Conservation (phyloP, 2,329 filamentous ascomycete genomes). For the Botryotinia calthae region DNA sequence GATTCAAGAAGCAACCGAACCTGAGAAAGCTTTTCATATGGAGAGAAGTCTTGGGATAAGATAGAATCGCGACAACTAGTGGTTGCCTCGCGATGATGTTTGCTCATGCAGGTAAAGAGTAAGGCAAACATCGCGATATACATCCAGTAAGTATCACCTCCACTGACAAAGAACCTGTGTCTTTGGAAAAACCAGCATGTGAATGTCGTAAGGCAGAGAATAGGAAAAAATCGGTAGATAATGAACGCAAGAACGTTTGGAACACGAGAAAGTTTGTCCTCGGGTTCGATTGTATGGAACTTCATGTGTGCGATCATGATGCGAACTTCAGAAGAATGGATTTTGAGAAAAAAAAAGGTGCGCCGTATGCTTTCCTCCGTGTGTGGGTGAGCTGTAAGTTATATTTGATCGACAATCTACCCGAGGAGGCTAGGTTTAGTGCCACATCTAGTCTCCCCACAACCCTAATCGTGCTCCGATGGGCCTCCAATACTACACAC, state of each 20-base stretch:
- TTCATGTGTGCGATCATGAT: background rate
- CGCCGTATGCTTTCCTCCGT: background rate
- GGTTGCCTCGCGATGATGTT: too few species aligned
- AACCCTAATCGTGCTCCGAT: background rate
- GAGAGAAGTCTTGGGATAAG: background rate
- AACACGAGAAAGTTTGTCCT: background rate
- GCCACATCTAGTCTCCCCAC: background rate
- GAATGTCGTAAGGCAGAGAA: background rate
- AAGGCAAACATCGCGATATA: fast-evolving
- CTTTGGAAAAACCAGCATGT: too few species aligned
- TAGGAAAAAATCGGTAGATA: background rate
- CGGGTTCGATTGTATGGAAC: background rate
- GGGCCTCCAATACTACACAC: background rate
- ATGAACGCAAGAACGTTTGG: background rate
- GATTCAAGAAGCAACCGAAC: background rate
- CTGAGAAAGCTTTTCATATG: background rate
- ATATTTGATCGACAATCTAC: background rate
- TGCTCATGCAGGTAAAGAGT: fast-evolving
- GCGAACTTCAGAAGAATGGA: background rate
- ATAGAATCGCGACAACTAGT: background rate
- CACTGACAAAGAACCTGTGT: background rate
- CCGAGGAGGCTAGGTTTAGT: background rate
- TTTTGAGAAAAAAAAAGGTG: background rate
- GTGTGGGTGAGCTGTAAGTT: background rate
- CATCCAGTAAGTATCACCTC: fast-evolving